Percentiles rank a stretch among this genome's conserved stretches.
Conservation (phyloP, 2,329 filamentous ascomycete species). For the Gliomastix tumulicola region DNA sequence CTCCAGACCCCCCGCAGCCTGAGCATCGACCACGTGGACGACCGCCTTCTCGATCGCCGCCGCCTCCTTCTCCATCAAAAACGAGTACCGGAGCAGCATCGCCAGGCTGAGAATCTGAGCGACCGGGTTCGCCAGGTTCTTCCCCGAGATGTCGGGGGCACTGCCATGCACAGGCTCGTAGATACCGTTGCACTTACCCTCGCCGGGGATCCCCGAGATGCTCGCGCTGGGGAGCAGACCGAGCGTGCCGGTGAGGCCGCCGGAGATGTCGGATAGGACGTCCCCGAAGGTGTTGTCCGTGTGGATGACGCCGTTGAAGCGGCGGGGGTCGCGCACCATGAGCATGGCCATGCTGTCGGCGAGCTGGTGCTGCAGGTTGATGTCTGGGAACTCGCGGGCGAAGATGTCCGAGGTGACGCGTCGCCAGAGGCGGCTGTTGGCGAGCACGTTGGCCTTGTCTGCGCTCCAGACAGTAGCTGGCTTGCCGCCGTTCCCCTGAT, state of each 20-base stretch:
- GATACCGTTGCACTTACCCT: conserved; percentile 52
- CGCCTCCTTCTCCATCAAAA: conserved; percentile 54
- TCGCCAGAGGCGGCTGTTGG: conserved; percentile 41
- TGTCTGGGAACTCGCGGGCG: conserved; percentile 31
- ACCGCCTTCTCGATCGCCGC: conserved; percentile 59
- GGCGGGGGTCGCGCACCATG: conserved; percentile 36
- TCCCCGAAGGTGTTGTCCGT: conserved; percentile 42
- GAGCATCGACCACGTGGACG: conserved; percentile 53
- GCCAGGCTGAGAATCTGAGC: conserved; percentile 64
- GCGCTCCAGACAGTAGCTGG: conserved; percentile 36
- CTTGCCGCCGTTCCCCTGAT: conserved; percentile 15
- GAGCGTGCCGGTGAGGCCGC: conserved; percentile 36
- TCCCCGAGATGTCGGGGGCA: conserved; percentile 67
- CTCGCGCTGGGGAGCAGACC: conserved; percentile 37
- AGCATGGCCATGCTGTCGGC: conserved; percentile 40
- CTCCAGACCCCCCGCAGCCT: conserved; percentile 27
- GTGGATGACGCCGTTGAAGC: conserved; percentile 39
- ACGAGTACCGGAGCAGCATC: conserved; percentile 71
- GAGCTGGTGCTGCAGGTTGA: conserved; percentile 35
- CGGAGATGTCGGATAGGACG: conserved; percentile 35
- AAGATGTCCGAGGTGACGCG: conserved; percentile 31
- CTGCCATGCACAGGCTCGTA: conserved; percentile 73
- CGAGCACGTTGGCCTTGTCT: conserved; percentile 47
- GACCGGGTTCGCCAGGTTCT: conserved; percentile 66
- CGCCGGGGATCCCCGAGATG: conserved; percentile 30